Base-by-base conservation (phyloP, 352 stramenopile genomes). In the Pilasporangium apinafurcum region DNA sequence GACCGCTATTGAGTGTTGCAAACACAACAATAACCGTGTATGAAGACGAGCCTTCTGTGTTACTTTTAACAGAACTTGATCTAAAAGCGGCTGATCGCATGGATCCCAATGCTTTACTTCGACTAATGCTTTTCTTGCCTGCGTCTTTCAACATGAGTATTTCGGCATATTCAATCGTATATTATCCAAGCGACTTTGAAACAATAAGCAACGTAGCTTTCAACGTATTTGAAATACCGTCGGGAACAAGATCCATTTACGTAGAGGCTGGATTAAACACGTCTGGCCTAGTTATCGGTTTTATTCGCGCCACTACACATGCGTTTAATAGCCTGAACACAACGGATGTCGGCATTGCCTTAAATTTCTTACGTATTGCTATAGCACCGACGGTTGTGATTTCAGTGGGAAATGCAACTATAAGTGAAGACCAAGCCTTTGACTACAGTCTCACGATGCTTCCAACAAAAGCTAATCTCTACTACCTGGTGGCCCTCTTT, bases 281-380 rank as follows among this genome's bases (percentile, higher is more conserved):
- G 28, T 53, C 14, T 17, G 29, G 9, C 5, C n/a, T 13, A 2
- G 38, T 38, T n/a, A 12, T 28, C 29, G 55, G 33, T 7, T 31
- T 56, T 1, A 33, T 64, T 17, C 55, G 55, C 8, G 55, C 55
- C 4, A 51, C 55, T 35, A 40, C 53, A 18, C 49, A 45, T 32
- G 49, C 55, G 14, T 64, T 64, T 28, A 64, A 42, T 31, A 64
- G 49, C 16, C 52, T 32, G 38, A 59, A 59, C 21, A 17, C 18
- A 32, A 56, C 44, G n/a, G 17, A 43, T 6, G 26, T 59, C 12
- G 25, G 43, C 2, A 40, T 56, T 34, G 49, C 29, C 2, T 35
- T 64, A 3, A 36, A 55, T 18, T 64, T 64, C 43, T 18, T 59
- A 14, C 45, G 39, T 8, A 44, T 64, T 1, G 55, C 42, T 16